These are phyloP conservation scores for Phytophthora sansomeana DNA, from an alignment of 352 stramenopile species.

Conservation along the genomic window DNA sequence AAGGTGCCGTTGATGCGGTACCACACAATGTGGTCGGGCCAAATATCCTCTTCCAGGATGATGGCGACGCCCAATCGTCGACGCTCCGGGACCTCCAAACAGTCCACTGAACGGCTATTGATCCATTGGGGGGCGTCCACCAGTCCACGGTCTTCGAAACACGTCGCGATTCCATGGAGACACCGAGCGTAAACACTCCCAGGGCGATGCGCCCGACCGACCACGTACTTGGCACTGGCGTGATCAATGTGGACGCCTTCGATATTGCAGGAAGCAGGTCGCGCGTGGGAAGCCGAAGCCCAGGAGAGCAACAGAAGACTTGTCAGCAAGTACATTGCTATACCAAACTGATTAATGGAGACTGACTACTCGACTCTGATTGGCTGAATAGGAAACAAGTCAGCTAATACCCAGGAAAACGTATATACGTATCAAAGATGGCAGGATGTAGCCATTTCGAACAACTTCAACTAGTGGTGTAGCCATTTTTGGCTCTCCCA, in stretches of 20 bases:
- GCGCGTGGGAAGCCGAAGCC: conserved; percentile 11
- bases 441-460: too few species aligned
- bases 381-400: too few species aligned
- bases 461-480: too few species aligned
- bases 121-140: conserved; percentile 60
- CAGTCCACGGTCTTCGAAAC: conserved; percentile 71
- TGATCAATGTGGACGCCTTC: conserved; percentile 56
- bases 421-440: too few species aligned
- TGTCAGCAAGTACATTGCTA: conserved; percentile 13
- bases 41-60: conserved; percentile 63
- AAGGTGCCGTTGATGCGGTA: conserved; percentile 73
- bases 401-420: too few species aligned
- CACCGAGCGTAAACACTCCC: conserved; percentile 68
- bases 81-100: conserved; percentile 32
- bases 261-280: conserved; percentile 44
- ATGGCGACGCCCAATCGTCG: conserved; percentile 66
- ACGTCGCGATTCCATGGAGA: conserved; percentile 48
- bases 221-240: conserved; percentile 57
- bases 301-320: conserved; percentile 23
- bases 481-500: too few species aligned
- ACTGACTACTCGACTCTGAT: too few species aligned
- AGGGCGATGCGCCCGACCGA: conserved; percentile 48
- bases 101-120: conserved; percentile 50
- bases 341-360: too few species aligned
- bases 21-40: conserved; percentile 72